Evolutionary conservation across 1,284 basidiomycete species (phyloP).

Genomic region (Leccinum subfulvum): DNA sequence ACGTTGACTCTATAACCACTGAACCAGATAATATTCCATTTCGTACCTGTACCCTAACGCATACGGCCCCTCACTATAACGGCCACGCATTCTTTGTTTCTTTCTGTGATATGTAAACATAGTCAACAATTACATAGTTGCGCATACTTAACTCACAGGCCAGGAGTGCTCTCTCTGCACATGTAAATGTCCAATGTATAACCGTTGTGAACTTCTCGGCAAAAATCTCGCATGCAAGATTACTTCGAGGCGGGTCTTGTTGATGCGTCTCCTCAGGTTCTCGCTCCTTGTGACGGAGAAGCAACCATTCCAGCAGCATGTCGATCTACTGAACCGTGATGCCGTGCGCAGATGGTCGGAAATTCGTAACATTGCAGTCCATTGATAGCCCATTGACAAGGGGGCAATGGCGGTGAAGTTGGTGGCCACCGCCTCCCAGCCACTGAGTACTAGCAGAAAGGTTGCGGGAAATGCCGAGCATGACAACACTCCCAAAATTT

Average conservation of each 20-base stretch:
- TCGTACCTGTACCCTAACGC: background rate
- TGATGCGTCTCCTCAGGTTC: background rate
- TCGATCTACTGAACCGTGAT: background rate
- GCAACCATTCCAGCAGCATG: background rate
- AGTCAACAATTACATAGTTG: background rate
- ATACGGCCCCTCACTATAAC: background rate
- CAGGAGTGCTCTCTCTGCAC: background rate
- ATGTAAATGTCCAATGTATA: background rate
- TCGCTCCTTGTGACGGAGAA: background rate
- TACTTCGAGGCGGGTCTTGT: background rate
- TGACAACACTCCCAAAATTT: conserved; percentile 41
- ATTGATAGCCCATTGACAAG: background rate
- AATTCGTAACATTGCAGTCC: background rate
- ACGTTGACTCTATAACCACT: background rate
- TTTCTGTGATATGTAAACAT: background rate
- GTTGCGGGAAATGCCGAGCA: conserved; percentile 9
- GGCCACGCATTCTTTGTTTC: background rate
- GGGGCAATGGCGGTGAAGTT: background rate
- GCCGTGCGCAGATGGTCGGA: background rate
- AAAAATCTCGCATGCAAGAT: background rate
- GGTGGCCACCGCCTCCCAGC: background rate
- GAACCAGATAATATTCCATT: background rate
- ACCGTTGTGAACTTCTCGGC: background rate
- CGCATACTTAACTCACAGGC: background rate
- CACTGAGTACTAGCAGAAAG: background rate